A percentile compares a stretch with the other conserved stretches of the same genome.
Conservation (phyloP, 2,329 filamentous ascomycete species). For the Pestalotiopsis sp. region DNA sequence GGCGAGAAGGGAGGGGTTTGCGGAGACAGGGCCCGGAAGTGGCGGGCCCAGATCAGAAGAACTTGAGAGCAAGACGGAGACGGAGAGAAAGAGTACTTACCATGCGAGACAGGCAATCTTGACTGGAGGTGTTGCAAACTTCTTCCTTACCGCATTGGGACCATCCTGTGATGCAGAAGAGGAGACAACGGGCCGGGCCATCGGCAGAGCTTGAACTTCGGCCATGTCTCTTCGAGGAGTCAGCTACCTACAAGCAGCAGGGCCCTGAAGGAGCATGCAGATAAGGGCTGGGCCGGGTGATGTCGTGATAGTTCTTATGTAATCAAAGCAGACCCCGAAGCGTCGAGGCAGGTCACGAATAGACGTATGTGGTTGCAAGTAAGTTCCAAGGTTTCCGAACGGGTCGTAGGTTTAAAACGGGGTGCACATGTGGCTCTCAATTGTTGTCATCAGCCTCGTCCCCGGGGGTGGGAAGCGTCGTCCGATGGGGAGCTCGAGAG, state of each 20-base stretch:
- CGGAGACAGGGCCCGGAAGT: neutral
- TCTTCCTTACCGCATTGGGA: conserved; percentile 5
- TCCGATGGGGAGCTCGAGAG: neutral
- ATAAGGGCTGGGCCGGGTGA: neutral
- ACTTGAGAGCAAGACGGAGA: neutral
- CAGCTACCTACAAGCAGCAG: neutral
- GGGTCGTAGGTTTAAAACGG: neutral
- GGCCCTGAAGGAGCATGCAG: neutral
- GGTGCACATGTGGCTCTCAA: neutral
- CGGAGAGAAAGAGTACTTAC: neutral
- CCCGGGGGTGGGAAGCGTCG: neutral
- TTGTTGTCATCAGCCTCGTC: neutral
- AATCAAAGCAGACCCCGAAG: neutral
- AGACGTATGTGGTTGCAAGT: neutral
- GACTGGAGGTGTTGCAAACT: conserved; percentile 14
- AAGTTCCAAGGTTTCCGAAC: neutral
- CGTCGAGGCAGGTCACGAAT: neutral
- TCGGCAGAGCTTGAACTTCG: conserved; percentile 1
- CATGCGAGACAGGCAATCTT: conserved; percentile 15
- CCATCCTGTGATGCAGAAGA: neutral
- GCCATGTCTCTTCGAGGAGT: neutral
- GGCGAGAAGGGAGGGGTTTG: neutral
- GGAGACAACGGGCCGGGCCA: neutral
- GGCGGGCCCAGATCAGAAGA: neutral
- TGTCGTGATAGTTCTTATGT: neutral